Evolutionary conservation across 2,329 filamentous ascomycete genomes (phyloP).

Genomic region (Fusarium sp.): DNA sequence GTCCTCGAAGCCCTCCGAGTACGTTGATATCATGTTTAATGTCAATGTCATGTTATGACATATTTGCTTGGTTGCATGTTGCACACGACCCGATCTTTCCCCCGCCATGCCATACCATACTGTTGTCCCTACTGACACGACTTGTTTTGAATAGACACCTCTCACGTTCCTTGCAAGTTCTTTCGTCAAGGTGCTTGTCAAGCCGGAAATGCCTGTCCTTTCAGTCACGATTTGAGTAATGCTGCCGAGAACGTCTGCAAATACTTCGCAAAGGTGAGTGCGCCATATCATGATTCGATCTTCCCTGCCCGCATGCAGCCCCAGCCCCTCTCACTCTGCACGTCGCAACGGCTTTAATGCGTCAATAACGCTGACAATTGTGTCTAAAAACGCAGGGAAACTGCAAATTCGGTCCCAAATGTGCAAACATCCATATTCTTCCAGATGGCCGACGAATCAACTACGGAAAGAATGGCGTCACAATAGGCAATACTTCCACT

Average conservation of each 20-base stretch:
- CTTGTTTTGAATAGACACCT: conserved; percentile 73
- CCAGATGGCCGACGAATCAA: conserved; percentile 94
- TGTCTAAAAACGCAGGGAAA: conserved; percentile 73
- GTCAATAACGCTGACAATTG: conserved; percentile 34
- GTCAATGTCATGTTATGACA: neutral
- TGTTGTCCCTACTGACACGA: conserved; percentile 39
- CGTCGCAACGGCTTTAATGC: conserved; percentile 16
- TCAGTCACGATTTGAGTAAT: conserved; percentile 90
- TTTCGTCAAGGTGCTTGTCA: conserved; percentile 96
- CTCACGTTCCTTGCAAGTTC: conserved; percentile 99
- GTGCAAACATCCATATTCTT: conserved; percentile 94
- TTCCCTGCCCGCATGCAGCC: conserved; percentile 10
- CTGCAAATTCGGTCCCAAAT: conserved; percentile 98
- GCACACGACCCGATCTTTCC: conserved; percentile 41
- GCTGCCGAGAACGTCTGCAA: conserved; percentile 93
- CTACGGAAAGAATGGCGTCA: conserved; percentile 76
- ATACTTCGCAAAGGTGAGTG: conserved; percentile 93
- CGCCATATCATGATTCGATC: conserved; percentile 37
- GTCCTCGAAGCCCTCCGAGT: conserved; percentile 72
- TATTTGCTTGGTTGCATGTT: conserved; percentile 37
- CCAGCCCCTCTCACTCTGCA: conserved; percentile 16
- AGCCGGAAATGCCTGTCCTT: conserved; percentile 94
- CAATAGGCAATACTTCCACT: conserved; percentile 67
- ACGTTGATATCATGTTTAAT: conserved; percentile 39
- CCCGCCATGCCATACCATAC: conserved; percentile 34